Evolutionary conservation across 805 yeast species (phyloP).

Genomic region (Starmerella ratchasimensis): DNA sequence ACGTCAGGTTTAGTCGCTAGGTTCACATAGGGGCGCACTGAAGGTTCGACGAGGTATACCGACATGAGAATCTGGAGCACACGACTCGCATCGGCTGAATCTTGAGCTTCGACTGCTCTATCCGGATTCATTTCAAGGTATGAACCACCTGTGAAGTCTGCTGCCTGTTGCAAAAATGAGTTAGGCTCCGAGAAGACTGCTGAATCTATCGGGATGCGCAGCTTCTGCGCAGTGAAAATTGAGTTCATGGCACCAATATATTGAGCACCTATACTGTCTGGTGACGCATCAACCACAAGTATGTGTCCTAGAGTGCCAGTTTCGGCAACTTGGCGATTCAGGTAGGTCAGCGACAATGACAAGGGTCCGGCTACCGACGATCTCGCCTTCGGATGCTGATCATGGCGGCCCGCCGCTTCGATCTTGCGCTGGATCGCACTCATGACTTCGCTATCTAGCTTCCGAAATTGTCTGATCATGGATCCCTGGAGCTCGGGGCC

Average conservation of each 20-base stretch:
- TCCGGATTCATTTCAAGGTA: slow-evolving; percentile 42
- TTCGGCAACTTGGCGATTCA: slow-evolving; percentile 40
- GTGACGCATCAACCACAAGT: slow-evolving; percentile 45
- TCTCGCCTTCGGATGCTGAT: slow-evolving; percentile 37
- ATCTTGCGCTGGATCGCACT: slow-evolving; percentile 41
- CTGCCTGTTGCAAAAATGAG: slow-evolving; percentile 85
- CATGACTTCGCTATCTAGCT: slow-evolving; percentile 61
- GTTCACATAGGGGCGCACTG: slow-evolving; percentile 58
- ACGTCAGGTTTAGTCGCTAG: slow-evolving; percentile 74
- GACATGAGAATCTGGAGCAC: slow-evolving; percentile 68
- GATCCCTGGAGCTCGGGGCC: slow-evolving; percentile 26
- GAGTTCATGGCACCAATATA: slow-evolving; percentile 92
- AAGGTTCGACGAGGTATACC: slow-evolving; percentile 78
- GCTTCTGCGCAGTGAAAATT: slow-evolving; percentile 88
- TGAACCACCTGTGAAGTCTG: slow-evolving; percentile 88
- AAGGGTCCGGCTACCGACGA: slow-evolving; percentile 47
- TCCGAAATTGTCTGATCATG: slow-evolving; percentile 75
- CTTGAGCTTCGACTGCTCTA: slow-evolving; percentile 11
- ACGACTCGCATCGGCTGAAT: slow-evolving; percentile 43
- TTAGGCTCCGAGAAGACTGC: slow-evolving; percentile 64
- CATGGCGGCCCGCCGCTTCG: slow-evolving; percentile 31
- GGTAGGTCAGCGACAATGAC: slow-evolving; percentile 68
- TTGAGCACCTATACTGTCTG: slow-evolving; percentile 58
- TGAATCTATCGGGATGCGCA: slow-evolving; percentile 72
- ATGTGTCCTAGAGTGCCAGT: slow-evolving; percentile 44